Base-by-base conservation (phyloP, 2,329 filamentous ascomycete species). In the Scolecobasidium constrictum region DNA sequence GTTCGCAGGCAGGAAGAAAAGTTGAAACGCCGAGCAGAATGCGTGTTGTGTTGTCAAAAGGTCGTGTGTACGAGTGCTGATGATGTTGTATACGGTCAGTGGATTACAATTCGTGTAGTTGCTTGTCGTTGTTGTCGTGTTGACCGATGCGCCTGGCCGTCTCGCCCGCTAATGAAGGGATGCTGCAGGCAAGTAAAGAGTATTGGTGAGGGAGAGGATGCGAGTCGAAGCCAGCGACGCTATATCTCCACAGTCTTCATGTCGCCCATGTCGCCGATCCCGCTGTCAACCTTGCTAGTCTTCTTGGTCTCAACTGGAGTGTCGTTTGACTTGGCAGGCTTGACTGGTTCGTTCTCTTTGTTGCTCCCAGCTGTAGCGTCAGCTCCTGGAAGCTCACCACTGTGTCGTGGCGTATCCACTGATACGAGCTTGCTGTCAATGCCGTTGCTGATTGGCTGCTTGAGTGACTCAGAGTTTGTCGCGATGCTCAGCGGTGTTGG, bases 191-290 rank as follows among this genome's bases (percentile, higher is more conserved):
- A n/a, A n/a, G n/a, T n/a, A n/a, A n/a, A n/a, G n/a, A n/a, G n/a
- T n/a, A n/a, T n/a, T n/a, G n/a, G n/a, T n/a, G n/a, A n/a, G n/a
- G n/a, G n/a, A n/a, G n/a, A n/a, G n/a, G n/a, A n/a, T n/a, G n/a
- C n/a, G n/a, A n/a, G n/a, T n/a, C n/a, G n/a, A n/a, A n/a, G n/a
- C 26, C 26, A 31, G 26, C 26, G 26, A 31, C 26, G 20, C 43
- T 47, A 59, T 40, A 70, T 69, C 53, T 68, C 64, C 38, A 70
- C 65, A 12, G 65, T 68, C 57, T 68, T 69, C 57, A 70, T 63
- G 48, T 68, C 66, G 35, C 54, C 56, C 50, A 12, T 44, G 43
- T 42, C 43, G 12, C 26, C 26, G 12, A 36, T 38, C 11, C 40
- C 22, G 20, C 34, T 31, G 41, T 43, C 40, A 31, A 18, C 35